phyloP scores from a whole-genome alignment of 352 stramenopile species.

The Aphanomyces euteiches region DNA sequence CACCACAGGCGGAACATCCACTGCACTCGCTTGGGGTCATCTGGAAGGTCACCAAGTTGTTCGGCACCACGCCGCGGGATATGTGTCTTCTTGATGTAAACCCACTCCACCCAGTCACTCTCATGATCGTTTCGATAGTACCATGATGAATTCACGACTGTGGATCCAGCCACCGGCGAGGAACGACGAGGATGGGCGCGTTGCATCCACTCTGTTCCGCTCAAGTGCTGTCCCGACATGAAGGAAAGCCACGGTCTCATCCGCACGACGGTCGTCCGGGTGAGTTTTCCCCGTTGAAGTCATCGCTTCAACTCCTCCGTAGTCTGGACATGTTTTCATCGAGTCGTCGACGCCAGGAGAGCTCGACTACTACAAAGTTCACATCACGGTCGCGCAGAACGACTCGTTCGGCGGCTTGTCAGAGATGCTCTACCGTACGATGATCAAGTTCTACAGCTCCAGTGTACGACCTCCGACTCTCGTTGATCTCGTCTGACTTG shows the following conservation, averaged over 20 bases:
- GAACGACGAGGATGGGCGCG: conserved; percentile 14
- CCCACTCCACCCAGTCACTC: too few species aligned
- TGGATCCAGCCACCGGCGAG: conserved; percentile 6
- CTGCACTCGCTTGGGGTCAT: conserved; percentile 15
- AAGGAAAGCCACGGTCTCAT: background rate
- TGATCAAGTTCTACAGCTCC: too few species aligned
- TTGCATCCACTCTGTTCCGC: conserved; percentile 11
- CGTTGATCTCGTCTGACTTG: too few species aligned
- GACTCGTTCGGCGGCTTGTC: too few species aligned
- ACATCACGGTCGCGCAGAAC: too few species aligned
- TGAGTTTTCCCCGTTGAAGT: background rate
- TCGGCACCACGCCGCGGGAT: background rate
- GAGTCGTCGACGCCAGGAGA: too few species aligned
- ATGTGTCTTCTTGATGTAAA: conserved; percentile 15
- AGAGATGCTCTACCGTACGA: too few species aligned
- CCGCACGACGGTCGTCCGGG: background rate
- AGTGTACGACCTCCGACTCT: too few species aligned
- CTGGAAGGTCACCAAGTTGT: conserved; percentile 6
- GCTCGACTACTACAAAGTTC: background rate
- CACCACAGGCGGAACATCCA: background rate
- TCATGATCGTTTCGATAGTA: background rate
- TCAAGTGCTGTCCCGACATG: background rate
- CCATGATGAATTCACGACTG: conserved; percentile 17
- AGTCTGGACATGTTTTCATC: too few species aligned
- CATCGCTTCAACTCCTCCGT: too few species aligned